Evolutionary conservation across 345 rosid species (phyloP).

Genomic region (Camelina laxa): DNA sequence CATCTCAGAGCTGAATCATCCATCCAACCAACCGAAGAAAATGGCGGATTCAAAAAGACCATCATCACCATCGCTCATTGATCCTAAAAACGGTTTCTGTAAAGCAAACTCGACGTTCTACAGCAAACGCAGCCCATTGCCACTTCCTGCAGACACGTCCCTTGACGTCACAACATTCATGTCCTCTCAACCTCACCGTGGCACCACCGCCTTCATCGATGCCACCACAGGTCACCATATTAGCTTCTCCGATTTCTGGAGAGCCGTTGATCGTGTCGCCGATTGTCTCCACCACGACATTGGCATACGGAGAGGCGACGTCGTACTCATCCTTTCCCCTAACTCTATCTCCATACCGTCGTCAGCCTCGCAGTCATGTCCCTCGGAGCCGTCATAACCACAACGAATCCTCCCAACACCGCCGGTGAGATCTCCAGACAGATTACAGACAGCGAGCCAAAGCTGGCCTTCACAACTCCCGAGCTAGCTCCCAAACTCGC

Average conservation of each 20-base stretch:
- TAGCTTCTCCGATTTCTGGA: constrained; percentile 73
- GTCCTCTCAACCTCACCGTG: constrained; percentile 72
- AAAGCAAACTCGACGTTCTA: constrained; percentile 57
- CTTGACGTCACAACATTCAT: constrained; percentile 80
- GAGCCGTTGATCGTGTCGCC: constrained; percentile 66
- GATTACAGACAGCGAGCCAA: constrained; percentile 62
- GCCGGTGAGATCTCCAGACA: constrained; percentile 69
- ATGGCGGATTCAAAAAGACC: too few relatives aligned
- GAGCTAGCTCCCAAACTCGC: constrained; percentile 63
- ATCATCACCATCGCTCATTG: too few relatives aligned
- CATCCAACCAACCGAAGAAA: too few relatives aligned
- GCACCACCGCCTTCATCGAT: constrained; percentile 75
- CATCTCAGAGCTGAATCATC: too few relatives aligned
- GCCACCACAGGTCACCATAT: constrained; percentile 65
- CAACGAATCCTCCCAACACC: constrained; percentile 87
- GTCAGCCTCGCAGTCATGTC: constrained; percentile 84
- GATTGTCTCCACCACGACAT: constrained; percentile 51
- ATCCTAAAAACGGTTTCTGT: constrained; percentile 63
- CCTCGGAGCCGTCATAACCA: constrained; percentile 82
- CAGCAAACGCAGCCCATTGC: constrained; percentile 65
- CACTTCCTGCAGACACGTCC: constrained; percentile 52
- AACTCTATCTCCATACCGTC: constrained; percentile 77
- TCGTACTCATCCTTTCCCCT: constrained; percentile 76
- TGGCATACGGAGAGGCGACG: constrained; percentile 73
- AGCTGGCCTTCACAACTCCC: constrained; percentile 61